These are phyloP conservation scores for Gillenia trifoliata DNA, from an alignment of 306 rosid genomes.

Conservation along the genomic window DNA sequence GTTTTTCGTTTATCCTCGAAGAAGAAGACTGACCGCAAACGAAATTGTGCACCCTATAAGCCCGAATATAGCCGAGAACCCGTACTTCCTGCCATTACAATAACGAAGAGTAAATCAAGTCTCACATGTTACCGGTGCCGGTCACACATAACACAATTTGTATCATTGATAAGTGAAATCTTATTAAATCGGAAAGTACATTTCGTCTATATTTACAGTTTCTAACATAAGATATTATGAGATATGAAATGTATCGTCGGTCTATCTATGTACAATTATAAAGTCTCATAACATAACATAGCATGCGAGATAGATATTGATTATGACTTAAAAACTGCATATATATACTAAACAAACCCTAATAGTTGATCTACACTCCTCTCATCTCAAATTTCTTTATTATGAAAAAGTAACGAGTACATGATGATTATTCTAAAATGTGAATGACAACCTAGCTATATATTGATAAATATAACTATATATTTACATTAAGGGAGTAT, in stretches of 20 bases:
- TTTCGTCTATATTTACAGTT: not conserved
- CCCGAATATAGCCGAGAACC: constrained; percentile 44
- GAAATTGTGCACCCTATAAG: constrained; percentile 58
- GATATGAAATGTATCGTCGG: no score
- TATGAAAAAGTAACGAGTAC: no score
- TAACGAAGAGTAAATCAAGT: not conserved
- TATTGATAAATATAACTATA: no score
- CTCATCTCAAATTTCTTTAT: not conserved
- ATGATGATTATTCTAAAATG: no score
- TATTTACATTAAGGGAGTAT: no score
- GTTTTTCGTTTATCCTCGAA: constrained; percentile 13
- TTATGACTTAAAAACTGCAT: no score
- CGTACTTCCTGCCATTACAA: constrained; percentile 33
- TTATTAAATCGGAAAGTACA: not conserved
- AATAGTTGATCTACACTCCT: no score
- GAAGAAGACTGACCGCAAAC: constrained; percentile 50
- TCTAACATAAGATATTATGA: not conserved
- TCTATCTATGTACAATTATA: no score
- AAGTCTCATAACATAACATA: not conserved
- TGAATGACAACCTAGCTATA: no score
- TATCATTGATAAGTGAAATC: not conserved
- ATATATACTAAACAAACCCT: no score
- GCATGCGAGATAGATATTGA: no score
- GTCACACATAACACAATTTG: not conserved
- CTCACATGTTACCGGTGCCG: not conserved